Evolutionary conservation across 345 rosid genomes (phyloP).

Genomic region (Eucalyptus lansdowneana): DNA sequence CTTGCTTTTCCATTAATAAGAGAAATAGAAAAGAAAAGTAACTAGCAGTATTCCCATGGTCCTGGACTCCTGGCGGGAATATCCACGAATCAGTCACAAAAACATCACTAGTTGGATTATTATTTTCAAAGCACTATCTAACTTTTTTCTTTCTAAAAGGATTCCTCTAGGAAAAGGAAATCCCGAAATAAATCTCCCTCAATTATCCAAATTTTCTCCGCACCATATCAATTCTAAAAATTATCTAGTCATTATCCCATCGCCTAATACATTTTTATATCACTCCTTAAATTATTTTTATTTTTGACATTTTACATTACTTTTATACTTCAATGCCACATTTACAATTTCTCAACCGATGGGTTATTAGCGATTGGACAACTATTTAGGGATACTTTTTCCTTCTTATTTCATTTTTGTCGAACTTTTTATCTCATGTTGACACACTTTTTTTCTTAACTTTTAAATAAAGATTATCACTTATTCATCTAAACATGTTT

Average conservation of each 20-base stretch:
- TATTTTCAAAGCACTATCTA: background rate
- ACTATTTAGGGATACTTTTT: too few species aligned
- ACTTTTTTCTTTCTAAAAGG: background rate
- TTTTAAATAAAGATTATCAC: background rate
- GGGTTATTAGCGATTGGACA: too few species aligned
- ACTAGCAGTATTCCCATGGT: too few species aligned
- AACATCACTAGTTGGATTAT: background rate
- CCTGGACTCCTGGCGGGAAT: too few species aligned
- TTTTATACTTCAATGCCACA: background rate
- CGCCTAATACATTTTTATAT: too few species aligned
- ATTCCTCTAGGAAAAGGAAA: background rate
- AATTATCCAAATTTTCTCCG: background rate
- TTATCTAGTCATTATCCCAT: background rate
- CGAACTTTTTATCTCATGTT: too few species aligned
- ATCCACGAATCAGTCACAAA: background rate
- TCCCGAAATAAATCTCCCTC: background rate
- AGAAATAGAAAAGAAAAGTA: constrained; percentile 13
- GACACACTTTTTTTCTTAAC: background rate
- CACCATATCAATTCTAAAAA: background rate
- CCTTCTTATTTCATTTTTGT: too few species aligned
- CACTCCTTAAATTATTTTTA: too few species aligned
- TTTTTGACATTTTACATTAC: too few species aligned
- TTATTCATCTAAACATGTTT: too few species aligned
- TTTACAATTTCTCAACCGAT: accelerated
- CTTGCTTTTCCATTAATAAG: too few species aligned